Base-by-base conservation (phyloP, 108 stramenopile genomes). In the Cyclotella atomus region DNA sequence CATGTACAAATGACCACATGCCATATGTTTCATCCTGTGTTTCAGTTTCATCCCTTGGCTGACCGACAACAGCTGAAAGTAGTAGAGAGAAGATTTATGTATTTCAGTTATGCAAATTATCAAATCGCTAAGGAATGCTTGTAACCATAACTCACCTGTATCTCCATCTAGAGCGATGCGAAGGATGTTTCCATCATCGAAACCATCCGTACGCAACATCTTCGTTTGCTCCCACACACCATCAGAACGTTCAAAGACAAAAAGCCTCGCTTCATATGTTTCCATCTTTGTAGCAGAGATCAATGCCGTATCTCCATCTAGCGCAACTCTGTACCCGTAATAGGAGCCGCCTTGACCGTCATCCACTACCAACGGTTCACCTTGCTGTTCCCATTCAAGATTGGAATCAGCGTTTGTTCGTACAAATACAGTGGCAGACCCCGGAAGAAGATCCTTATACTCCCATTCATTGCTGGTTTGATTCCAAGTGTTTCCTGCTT, bases 221-320 rank as follows among this genome's bases (percentile, higher is more conserved):
- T 23, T 23, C 34, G 38, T 21, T 38, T 62, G 61, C 12, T 10
- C 30, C 61, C 61, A 62, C 2, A 30, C 30, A 9, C 30, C 36
- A 25, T 21, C 61, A 62, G 23, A 25, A 21, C 61, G 38, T 25
- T 7, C 9, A 43, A 62, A 62, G 34, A 62, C 61, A 62, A 62
- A 27, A 62, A 62, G 38, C 36, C 36, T 62, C 43, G 36, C 4
- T 3, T 6, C 38, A 1, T 15, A 27, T 7, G 7, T 10, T 15
- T 62, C 61, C 24, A 12, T 30, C 3, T 30, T 38, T 62, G 61
- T 62, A 12, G 61, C 61, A 38, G 61, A 24, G 23, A 62, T 30
- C 23, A 62, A 44, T 7, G 61, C 61, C 14, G 43, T 62, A 44
- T 62, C 61, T 1, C 61, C 61, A 62, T 62, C 61, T 27, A 62